Evolutionary conservation across 192 early-diverging fungal genomes (phyloP).

Genomic region (Backusella westeae): DNA sequence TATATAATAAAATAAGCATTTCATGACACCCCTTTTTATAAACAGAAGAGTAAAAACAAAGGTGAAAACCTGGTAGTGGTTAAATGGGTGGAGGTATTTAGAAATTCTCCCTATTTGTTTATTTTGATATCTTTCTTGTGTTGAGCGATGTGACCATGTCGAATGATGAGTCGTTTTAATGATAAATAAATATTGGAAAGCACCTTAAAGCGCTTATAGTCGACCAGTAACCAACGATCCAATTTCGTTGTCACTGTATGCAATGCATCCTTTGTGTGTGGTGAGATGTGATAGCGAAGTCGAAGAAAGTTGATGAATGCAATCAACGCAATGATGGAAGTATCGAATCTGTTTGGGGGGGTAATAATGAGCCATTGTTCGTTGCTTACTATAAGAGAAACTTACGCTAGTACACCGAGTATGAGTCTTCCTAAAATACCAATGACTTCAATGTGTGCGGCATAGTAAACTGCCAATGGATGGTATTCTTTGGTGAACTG

Average conservation of each 20-base stretch:
- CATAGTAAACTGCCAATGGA: constrained; percentile 51
- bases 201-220: background rate
- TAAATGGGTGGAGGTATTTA: background rate
- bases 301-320: constrained; percentile 68
- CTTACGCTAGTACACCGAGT: constrained; percentile 46
- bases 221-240: constrained; percentile 29
- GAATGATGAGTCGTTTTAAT: background rate
- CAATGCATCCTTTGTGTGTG: constrained; percentile 45
- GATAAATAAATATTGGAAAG: constrained; percentile 2
- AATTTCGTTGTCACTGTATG: constrained; percentile 31
- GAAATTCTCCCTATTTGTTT: background rate
- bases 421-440: constrained; percentile 62
- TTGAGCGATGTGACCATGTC: background rate
- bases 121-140: background rate
- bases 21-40: background rate
- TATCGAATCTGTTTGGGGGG: constrained; percentile 19
- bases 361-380: background rate
- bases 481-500: constrained; percentile 57
- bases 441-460: constrained; percentile 68
- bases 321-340: constrained; percentile 39
- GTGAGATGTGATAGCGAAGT: constrained; percentile 63
- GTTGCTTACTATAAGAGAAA: no score
- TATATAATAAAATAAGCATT: background rate
- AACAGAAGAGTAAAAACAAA: background rate
- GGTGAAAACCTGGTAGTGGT: background rate